phyloP scores from a whole-genome alignment of 2,329 filamentous ascomycete species.

The Periconia sp. region DNA sequence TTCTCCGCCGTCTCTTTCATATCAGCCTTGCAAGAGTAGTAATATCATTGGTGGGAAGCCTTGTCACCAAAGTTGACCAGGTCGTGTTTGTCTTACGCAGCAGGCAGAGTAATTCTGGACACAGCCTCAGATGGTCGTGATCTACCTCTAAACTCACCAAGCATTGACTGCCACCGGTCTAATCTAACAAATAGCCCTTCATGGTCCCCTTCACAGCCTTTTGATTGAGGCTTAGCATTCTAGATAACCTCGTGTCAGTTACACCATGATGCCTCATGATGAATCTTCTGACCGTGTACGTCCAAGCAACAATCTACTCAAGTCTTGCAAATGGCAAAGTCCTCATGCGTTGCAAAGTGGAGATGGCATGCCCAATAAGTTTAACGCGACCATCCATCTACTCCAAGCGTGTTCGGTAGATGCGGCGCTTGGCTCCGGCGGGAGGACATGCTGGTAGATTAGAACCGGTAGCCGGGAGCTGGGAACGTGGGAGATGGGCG shows the following conservation, averaged over 20 bases:
- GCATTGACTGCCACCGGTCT: slow-evolving; percentile 32
- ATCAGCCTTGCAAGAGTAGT: slow-evolving; percentile 29
- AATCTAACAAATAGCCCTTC: no score
- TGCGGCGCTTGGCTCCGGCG: slow-evolving; percentile 22
- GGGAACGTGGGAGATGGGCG: slow-evolving; percentile 26
- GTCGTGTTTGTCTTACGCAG: no score
- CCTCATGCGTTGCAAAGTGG: slow-evolving; percentile 32
- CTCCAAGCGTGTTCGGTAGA: slow-evolving; percentile 18
- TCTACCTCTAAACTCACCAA: slow-evolving; percentile 23
- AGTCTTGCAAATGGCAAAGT: slow-evolving; percentile 25
- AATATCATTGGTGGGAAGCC: slow-evolving; percentile 29
- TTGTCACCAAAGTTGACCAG: slow-evolving; percentile 10
- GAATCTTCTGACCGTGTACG: slow-evolving; percentile 17
- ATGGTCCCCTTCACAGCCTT: no score
- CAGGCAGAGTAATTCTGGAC: slow-evolving; percentile 33
- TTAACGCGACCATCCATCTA: slow-evolving; percentile 28
- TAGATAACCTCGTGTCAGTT: no score
- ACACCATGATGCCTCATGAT: slow-evolving; percentile 14
- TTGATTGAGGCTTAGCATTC: no score
- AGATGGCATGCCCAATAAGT: slow-evolving; percentile 24
- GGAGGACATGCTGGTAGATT: slow-evolving; percentile 35
- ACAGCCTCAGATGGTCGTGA: slow-evolving; percentile 33
- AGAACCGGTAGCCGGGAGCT: slow-evolving; percentile 32
- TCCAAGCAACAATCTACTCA: slow-evolving; percentile 18
- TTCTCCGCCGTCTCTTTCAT: slow-evolving; percentile 20